These are phyloP conservation scores for Aspergillus ibericus DNA, from an alignment of 2,329 filamentous ascomycete species.

Conservation along the genomic window DNA sequence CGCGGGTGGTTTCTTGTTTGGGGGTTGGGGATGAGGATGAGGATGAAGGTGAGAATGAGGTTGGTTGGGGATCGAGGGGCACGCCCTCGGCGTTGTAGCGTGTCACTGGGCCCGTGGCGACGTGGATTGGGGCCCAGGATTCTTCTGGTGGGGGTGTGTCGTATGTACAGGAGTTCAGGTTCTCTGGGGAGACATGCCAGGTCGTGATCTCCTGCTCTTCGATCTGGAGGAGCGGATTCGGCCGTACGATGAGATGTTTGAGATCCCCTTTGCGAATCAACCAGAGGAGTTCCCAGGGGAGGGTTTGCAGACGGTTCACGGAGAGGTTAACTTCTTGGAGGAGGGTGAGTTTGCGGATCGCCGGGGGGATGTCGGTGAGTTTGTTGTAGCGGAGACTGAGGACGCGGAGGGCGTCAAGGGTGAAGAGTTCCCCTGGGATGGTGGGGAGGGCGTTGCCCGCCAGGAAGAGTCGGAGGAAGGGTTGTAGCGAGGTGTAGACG, in stretches of 20 bases:
- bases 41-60: too few relatives aligned
- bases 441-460: slow-evolving; percentile 42
- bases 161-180: slow-evolving; percentile 24
- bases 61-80: too few relatives aligned
- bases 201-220: slow-evolving; percentile 30
- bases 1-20: slow-evolving; percentile 14
- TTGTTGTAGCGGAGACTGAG: slow-evolving; percentile 50
- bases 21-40: too few relatives aligned
- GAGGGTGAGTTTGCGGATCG: slow-evolving; percentile 42
- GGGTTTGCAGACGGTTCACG: slow-evolving; percentile 42
- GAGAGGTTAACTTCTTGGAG: slow-evolving; percentile 49
- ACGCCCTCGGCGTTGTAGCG: slow-evolving; percentile 39
- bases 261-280: slow-evolving; percentile 40
- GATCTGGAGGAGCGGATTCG: slow-evolving; percentile 41
- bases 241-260: slow-evolving; percentile 39
- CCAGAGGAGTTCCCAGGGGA: slow-evolving; percentile 49
- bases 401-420: slow-evolving; percentile 42
- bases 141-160: slow-evolving; percentile 29
- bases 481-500: slow-evolving; percentile 40
- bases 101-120: slow-evolving; percentile 36
- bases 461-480: slow-evolving; percentile 46
- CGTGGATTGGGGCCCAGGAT: slow-evolving; percentile 37
- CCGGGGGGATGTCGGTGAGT: slow-evolving; percentile 41
- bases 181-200: slow-evolving; percentile 30
- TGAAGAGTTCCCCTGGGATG: slow-evolving; percentile 44